A percentile compares a stretch with the other conserved stretches of the same genome.
Conservation (phyloP, 2,329 filamentous ascomycete genomes). For the Pseudogymnoascus sp. region DNA sequence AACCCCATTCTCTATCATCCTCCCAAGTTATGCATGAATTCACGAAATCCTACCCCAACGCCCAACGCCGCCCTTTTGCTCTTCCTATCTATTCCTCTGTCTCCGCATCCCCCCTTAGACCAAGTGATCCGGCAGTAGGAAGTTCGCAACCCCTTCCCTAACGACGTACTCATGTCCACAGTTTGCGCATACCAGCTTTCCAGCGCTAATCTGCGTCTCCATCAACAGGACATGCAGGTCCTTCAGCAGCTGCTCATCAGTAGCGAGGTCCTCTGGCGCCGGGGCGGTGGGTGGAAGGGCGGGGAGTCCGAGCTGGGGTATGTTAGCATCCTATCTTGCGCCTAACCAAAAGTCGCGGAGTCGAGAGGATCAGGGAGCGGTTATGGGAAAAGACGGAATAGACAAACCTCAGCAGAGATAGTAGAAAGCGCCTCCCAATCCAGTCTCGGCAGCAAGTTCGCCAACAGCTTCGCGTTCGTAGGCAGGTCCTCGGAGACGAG, state of each 20-base stretch:
- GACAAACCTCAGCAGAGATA: conserved; percentile 67
- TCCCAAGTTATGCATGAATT: background rate
- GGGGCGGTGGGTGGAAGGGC: conserved; percentile 58
- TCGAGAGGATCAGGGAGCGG: background rate
- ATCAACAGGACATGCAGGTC: conserved; percentile 76
- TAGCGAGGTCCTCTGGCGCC: conserved; percentile 50
- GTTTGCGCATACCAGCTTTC: conserved; percentile 80
- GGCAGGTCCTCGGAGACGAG: conserved; percentile 78
- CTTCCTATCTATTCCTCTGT: background rate
- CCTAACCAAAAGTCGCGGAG: background rate
- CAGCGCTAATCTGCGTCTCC: conserved; percentile 83
- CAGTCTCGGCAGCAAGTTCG: conserved; percentile 76
- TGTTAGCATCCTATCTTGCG: conserved; percentile 12
- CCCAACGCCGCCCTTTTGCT: background rate
- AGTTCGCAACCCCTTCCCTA: conserved; percentile 95
- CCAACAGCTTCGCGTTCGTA: conserved; percentile 69
- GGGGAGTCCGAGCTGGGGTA: conserved; percentile 68
- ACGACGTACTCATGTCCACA: conserved; percentile 92
- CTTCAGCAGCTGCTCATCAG: conserved; percentile 60
- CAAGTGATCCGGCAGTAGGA: conserved; percentile 85
- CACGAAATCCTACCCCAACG: background rate
- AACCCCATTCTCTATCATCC: background rate
- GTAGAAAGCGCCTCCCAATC: conserved; percentile 77
- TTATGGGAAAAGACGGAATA: conserved; percentile 7
- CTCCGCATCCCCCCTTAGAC: conserved; percentile 39